Evolutionary conservation across 306 rosid genomes (phyloP).

Genomic region (Lathyrus tuberosus): DNA sequence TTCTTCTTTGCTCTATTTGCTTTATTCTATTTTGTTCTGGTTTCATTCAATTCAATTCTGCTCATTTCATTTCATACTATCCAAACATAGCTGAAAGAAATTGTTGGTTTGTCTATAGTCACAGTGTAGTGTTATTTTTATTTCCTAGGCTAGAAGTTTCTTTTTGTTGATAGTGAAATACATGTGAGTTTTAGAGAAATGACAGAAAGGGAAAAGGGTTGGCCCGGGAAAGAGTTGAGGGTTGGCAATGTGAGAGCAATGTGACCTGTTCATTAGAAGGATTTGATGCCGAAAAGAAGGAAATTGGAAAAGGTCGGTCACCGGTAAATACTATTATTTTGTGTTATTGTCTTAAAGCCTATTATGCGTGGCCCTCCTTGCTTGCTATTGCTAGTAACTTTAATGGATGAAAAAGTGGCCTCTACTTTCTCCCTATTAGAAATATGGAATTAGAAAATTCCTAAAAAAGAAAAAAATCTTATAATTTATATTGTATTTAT

Average conservation of each 20-base stretch:
- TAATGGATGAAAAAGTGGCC: constrained; percentile 12
- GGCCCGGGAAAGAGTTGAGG: constrained; percentile 14
- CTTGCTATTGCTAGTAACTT: constrained; percentile 19
- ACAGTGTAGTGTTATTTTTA: too few species aligned
- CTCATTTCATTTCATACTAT: too few species aligned
- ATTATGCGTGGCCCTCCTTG: constrained; percentile 52
- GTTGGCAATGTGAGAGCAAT: constrained; percentile 32
- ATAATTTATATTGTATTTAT: too few species aligned
- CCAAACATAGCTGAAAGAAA: too few species aligned
- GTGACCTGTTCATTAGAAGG: constrained; percentile 46
- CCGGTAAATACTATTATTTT: constrained; percentile 49
- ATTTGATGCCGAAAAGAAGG: constrained; percentile 40
- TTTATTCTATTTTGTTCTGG: too few species aligned
- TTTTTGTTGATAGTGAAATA: not conserved
- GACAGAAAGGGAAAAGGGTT: constrained; percentile 12
- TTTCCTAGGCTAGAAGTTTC: not conserved
- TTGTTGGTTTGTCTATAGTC: too few species aligned
- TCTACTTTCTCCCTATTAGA: too few species aligned
- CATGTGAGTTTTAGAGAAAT: constrained; percentile 9
- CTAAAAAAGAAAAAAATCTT: too few species aligned
- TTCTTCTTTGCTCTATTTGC: too few species aligned
- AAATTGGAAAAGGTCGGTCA: constrained; percentile 58
- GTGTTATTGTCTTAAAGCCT: constrained; percentile 47
- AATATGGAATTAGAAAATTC: too few species aligned
- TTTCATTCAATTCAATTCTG: too few species aligned